Conservation (phyloP, 169 alveolate species). For the Eimeria acervulina region DNA sequence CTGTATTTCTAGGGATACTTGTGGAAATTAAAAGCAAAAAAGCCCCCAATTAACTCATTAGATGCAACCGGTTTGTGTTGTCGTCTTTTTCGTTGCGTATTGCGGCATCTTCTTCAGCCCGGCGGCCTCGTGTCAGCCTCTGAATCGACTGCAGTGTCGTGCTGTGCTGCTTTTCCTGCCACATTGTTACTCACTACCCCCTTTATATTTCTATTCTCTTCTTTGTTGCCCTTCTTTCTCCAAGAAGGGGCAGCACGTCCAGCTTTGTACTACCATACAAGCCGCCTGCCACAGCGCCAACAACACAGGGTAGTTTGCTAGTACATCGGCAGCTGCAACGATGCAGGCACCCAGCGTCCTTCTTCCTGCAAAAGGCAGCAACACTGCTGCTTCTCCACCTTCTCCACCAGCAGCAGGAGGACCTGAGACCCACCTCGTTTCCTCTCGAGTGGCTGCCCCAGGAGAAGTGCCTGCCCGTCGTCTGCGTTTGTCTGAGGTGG, state of each 20-base stretch:
- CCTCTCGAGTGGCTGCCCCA: constrained; percentile 65
- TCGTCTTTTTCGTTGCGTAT: neutral
- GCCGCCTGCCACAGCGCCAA: no score
- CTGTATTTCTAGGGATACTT: neutral
- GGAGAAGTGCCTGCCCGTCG: constrained; percentile 75
- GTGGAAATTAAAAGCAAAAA: neutral
- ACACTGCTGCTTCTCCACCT: neutral
- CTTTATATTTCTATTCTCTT: neutral
- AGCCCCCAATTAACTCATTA: neutral
- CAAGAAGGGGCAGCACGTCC: no score
- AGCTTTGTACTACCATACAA: no score
- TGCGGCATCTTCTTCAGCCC: constrained; percentile 2
- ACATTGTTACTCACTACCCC: neutral
- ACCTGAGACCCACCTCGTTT: constrained; percentile 10
- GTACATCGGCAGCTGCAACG: no score
- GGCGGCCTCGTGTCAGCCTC: neutral
- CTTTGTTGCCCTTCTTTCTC: neutral
- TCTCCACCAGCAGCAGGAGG: neutral
- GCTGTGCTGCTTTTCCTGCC: neutral
- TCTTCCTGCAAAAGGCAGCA: neutral
- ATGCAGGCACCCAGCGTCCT: no score
- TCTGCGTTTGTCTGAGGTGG: constrained; percentile 78
- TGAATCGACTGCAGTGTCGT: constrained; percentile 34
- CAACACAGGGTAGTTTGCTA: no score
- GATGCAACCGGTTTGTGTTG: constrained; percentile 1